phyloP scores from a whole-genome alignment of 2,329 filamentous ascomycete species.

The Emmonsiellopsis sp. region DNA sequence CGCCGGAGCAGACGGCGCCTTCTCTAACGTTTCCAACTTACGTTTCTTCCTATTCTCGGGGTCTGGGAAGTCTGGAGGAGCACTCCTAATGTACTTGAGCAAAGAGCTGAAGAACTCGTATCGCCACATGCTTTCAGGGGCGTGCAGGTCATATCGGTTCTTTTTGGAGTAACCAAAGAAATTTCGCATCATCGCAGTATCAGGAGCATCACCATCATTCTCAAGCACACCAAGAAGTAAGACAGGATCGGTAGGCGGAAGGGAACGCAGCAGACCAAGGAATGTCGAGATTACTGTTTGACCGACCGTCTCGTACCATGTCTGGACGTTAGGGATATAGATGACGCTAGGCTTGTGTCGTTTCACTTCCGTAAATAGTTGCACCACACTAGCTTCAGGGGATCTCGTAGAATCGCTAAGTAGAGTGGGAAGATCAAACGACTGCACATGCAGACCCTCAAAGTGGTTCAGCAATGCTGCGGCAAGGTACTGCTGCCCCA shows the following conservation, averaged over 20 bases:
- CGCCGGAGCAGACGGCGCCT: slow-evolving; percentile 63
- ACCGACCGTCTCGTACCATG: slow-evolving; percentile 70
- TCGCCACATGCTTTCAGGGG: slow-evolving; percentile 56
- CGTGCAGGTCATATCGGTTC: slow-evolving; percentile 61
- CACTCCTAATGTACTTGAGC: slow-evolving; percentile 65
- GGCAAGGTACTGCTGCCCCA: slow-evolving; percentile 88
- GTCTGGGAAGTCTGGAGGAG: slow-evolving; percentile 79
- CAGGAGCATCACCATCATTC: slow-evolving; percentile 50
- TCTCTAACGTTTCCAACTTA: slow-evolving; percentile 63
- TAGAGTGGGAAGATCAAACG: slow-evolving; percentile 81
- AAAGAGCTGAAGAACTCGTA: slow-evolving; percentile 70
- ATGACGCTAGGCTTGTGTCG: slow-evolving; percentile 93
- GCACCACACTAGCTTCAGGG: slow-evolving; percentile 78
- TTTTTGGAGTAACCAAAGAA: slow-evolving; percentile 78
- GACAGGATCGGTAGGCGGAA: slow-evolving; percentile 84
- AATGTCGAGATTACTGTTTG: slow-evolving; percentile 65
- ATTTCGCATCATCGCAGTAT: slow-evolving; percentile 53
- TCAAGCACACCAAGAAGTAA: slow-evolving; percentile 81
- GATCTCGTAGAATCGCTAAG: slow-evolving; percentile 72
- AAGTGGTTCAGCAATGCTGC: slow-evolving; percentile 81
- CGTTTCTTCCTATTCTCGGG: slow-evolving; percentile 78
- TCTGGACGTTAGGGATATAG: slow-evolving; percentile 81
- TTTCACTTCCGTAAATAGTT: slow-evolving; percentile 84
- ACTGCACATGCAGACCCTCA: slow-evolving; percentile 88
- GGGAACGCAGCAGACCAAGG: slow-evolving; percentile 65